Conservation (phyloP, 108 stramenopile species). For the Fragilaria radians region DNA sequence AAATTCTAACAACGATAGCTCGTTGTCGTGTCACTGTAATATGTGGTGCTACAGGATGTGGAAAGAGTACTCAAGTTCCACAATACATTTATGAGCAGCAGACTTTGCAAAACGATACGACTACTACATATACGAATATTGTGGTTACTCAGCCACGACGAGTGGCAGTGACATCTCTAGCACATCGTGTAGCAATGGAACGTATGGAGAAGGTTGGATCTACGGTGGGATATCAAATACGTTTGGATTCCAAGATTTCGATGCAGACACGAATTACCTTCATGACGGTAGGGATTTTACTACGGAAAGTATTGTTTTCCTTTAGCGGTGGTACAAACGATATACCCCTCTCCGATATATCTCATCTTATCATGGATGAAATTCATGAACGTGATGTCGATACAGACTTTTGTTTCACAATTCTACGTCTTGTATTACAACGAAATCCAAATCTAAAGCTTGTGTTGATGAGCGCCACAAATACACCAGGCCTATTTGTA, state of each 20-base stretch:
- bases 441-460: slow-evolving; percentile 15
- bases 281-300: slow-evolving; percentile 80
- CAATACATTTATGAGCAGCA: slow-evolving; percentile 60
- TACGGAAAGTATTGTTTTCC: slow-evolving; percentile 60
- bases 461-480: slow-evolving; percentile 89
- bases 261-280: slow-evolving; percentile 42
- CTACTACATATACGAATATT: no score
- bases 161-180: slow-evolving; percentile 85
- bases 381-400: slow-evolving; percentile 66
- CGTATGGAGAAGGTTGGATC: slow-evolving; percentile 15
- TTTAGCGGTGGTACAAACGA: neutral
- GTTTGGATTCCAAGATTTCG: slow-evolving; percentile 38
- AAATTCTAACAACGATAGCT: slow-evolving; percentile 30
- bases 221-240: slow-evolving; percentile 69
- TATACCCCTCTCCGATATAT: slow-evolving; percentile 17
- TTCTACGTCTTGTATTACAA: slow-evolving; percentile 37
- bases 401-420: slow-evolving; percentile 61
- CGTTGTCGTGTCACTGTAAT: slow-evolving; percentile 46
- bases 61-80: slow-evolving; percentile 82
- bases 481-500: slow-evolving; percentile 79
- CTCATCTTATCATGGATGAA: slow-evolving; percentile 81
- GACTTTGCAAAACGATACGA: slow-evolving; percentile 12
- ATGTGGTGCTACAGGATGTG: slow-evolving; percentile 72
- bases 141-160: slow-evolving; percentile 89
- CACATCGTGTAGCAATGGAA: slow-evolving; percentile 84